A percentile compares a stretch with the other conserved stretches of the same genome.
phyloP scores from a whole-genome alignment of 441 rosid genomes.

The Dalechampia spathulata region DNA sequence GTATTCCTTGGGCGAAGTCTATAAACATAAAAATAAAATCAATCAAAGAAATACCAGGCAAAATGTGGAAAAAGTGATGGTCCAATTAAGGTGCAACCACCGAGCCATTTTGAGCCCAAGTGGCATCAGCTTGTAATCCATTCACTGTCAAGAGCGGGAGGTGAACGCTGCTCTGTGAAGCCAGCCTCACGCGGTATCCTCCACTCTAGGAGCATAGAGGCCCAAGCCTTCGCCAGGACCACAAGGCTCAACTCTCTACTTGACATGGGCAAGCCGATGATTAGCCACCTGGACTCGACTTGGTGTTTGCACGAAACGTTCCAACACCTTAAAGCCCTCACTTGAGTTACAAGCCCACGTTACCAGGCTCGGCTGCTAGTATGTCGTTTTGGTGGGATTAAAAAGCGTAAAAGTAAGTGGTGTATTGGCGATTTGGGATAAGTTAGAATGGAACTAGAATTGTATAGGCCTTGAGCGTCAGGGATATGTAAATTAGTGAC shows the following conservation, averaged over 20 bases:
- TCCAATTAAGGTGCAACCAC: neutral
- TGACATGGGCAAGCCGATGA: slow-evolving; percentile 22
- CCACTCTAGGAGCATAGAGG: slow-evolving; percentile 17
- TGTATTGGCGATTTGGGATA: neutral
- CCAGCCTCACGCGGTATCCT: slow-evolving; percentile 43
- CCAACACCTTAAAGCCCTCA: slow-evolving; percentile 16
- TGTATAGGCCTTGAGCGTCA: too few species aligned
- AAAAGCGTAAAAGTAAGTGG: neutral
- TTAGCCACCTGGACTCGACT: neutral
- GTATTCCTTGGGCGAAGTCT: too few species aligned
- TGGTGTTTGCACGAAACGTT: slow-evolving; percentile 3
- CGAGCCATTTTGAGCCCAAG: neutral
- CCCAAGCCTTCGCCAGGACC: slow-evolving; percentile 14
- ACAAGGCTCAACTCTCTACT: slow-evolving; percentile 21
- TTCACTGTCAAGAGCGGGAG: slow-evolving; percentile 26
- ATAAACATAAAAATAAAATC: too few species aligned
- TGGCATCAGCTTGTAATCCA: slow-evolving; percentile 1
- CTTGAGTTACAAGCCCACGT: slow-evolving; percentile 21
- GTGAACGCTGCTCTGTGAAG: slow-evolving; percentile 40
- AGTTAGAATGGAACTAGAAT: too few species aligned
- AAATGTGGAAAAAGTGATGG: neutral
- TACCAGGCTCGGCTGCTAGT: slow-evolving; percentile 3
- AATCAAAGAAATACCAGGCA: too few species aligned
- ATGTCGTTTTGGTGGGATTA: neutral
- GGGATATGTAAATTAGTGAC: too few species aligned